Percentiles rank a stretch among this genome's conserved stretches.
These are phyloP conservation scores for Cryphonectria parasitica DNA, from an alignment of 2,329 filamentous ascomycete species.

Conservation along the genomic window DNA sequence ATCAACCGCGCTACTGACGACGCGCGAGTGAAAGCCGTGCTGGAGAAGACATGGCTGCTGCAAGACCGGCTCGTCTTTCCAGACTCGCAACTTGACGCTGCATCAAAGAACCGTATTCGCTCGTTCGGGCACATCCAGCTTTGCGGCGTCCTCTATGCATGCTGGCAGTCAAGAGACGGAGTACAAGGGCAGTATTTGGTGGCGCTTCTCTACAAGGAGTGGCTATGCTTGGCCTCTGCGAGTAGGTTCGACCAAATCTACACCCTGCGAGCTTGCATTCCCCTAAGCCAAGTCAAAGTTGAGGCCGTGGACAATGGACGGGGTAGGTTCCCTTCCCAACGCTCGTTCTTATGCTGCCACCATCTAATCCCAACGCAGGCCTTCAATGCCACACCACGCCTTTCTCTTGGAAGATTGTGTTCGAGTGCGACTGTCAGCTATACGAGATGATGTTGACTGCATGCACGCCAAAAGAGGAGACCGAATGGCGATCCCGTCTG, in stretches of 20 bases:
- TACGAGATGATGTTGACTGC: slow-evolving; percentile 88
- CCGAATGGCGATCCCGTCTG: slow-evolving; percentile 77
- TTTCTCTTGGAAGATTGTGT: slow-evolving; percentile 90
- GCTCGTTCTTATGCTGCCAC: background rate
- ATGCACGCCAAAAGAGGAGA: slow-evolving; percentile 78
- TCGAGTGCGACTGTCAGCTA: slow-evolving; percentile 74
- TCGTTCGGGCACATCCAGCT: slow-evolving; percentile 79
- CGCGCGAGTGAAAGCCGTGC: slow-evolving; percentile 65
- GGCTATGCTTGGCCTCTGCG: slow-evolving; percentile 74
- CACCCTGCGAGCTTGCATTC: slow-evolving; percentile 74
- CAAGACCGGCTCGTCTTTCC: slow-evolving; percentile 81
- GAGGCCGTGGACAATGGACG: slow-evolving; percentile 76
- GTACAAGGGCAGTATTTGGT: slow-evolving; percentile 82
- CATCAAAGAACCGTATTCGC: slow-evolving; percentile 69
- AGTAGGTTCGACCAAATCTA: slow-evolving; percentile 70
- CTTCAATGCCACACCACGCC: slow-evolving; percentile 85
- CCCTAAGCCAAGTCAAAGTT: slow-evolving; percentile 66
- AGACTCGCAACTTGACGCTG: slow-evolving; percentile 60
- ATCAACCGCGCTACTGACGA: slow-evolving; percentile 88
- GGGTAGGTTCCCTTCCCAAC: slow-evolving; percentile 51
- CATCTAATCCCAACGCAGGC: slow-evolving; percentile 52
- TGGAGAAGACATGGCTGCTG: slow-evolving; percentile 83
- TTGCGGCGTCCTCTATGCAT: slow-evolving; percentile 82
- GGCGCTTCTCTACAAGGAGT: slow-evolving; percentile 80
- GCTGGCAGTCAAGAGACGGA: slow-evolving; percentile 73